These are phyloP conservation scores for Phaffomyces antillensis DNA, from an alignment of 805 yeast genomes.

Conservation along the genomic window DNA sequence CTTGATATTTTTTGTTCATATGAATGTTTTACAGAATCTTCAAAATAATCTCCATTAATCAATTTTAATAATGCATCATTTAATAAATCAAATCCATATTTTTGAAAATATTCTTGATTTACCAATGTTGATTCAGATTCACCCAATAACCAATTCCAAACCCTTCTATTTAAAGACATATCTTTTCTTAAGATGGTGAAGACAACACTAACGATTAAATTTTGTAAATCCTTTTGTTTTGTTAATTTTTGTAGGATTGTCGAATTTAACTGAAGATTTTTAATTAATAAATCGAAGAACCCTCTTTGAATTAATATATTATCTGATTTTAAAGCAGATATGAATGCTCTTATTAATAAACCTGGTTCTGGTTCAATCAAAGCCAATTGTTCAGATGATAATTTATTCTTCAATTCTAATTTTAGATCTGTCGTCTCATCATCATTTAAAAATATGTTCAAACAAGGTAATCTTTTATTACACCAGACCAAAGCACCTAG, in stretches of 20 bases:
- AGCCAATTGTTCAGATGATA: constrained; percentile 47
- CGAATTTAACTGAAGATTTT: constrained; percentile 60
- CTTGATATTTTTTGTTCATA: constrained; percentile 38
- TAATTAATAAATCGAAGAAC: constrained; percentile 70
- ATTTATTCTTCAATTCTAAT: constrained; percentile 17
- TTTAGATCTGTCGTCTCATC: constrained; percentile 17
- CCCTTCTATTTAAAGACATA: constrained; percentile 88
- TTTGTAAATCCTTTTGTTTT: constrained; percentile 45
- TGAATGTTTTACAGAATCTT: constrained; percentile 10
- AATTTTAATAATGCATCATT: constrained; percentile 45
- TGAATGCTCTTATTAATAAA: constrained; percentile 64
- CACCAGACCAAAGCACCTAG: constrained; percentile 82
- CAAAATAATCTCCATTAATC: constrained; percentile 28
- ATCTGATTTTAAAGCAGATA: constrained; percentile 58
- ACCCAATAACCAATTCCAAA: constrained; percentile 92
- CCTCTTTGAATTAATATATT: constrained; percentile 79
- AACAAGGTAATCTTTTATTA: constrained; percentile 54
- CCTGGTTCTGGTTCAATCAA: constrained; percentile 77
- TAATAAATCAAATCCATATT: constrained; percentile 46
- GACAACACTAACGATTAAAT: constrained; percentile 56
- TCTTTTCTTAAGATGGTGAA: constrained; percentile 71
- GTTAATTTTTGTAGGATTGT: constrained; percentile 43
- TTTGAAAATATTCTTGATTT: constrained; percentile 42
- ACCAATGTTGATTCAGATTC: constrained; percentile 26
- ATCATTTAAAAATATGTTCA: constrained; percentile 30